These are phyloP conservation scores for Keithomyces neogunnii DNA, from an alignment of 2,329 filamentous ascomycete genomes.

Conservation along the genomic window DNA sequence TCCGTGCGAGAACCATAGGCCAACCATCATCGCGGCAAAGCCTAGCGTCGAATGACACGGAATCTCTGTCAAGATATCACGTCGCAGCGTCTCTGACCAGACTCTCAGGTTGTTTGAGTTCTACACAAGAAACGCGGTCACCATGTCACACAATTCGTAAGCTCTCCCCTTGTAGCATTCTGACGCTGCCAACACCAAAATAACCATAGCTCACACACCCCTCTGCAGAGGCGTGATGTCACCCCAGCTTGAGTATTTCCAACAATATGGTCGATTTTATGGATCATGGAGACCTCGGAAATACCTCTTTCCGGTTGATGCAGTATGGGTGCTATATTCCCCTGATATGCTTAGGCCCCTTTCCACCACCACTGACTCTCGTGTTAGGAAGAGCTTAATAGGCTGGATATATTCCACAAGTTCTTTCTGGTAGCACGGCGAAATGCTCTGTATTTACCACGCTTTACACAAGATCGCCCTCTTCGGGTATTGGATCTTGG, in stretches of 20 bases:
- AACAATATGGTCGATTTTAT: conserved; percentile 62
- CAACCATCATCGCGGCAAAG: too few relatives aligned
- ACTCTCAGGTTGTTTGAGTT: background rate
- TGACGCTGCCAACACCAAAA: background rate
- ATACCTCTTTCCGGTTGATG: conserved; percentile 72
- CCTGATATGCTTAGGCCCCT: background rate
- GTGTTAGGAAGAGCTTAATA: conserved; percentile 59
- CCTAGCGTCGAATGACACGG: too few relatives aligned
- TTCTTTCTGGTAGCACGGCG: conserved; percentile 59
- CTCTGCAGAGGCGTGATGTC: background rate
- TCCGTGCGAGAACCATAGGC: too few relatives aligned
- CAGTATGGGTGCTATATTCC: conserved; percentile 36
- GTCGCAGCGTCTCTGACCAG: background rate
- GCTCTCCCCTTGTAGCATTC: background rate
- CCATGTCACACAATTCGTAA: conserved; percentile 4
- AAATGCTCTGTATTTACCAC: conserved; percentile 18
- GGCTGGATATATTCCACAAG: conserved; percentile 76
- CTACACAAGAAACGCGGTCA: background rate
- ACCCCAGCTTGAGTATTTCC: conserved; percentile 17
- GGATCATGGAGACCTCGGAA: conserved; percentile 58
- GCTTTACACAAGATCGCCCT: conserved; percentile 8
- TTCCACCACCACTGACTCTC: conserved; percentile 10
- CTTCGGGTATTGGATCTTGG: conserved; percentile 57
- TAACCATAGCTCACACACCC: background rate
- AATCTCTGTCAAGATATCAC: background rate